Conservation (phyloP, 805 yeast genomes). For the Kregervanrija delftensis region DNA sequence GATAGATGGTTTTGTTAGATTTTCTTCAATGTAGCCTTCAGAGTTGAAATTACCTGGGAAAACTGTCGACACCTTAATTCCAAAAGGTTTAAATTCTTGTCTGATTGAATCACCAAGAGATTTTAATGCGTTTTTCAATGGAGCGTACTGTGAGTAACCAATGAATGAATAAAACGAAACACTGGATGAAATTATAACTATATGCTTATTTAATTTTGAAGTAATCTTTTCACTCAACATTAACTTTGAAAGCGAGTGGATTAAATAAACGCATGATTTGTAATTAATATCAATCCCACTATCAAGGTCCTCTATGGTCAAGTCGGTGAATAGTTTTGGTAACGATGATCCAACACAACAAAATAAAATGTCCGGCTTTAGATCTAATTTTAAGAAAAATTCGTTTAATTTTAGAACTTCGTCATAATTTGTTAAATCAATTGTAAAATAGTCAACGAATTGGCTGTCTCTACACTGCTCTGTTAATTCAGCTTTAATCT, state of each 20-base stretch:
- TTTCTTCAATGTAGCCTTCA: conserved; percentile 82
- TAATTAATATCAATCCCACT: conserved; percentile 66
- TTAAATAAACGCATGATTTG: conserved; percentile 59
- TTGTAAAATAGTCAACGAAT: conserved; percentile 38
- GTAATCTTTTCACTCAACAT: conserved; percentile 4
- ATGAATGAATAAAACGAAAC: conserved; percentile 81
- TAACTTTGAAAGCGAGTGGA: conserved; percentile 51
- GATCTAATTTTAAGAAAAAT: conserved; percentile 18
- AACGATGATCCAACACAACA: conserved; percentile 86
- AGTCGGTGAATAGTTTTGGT: conserved; percentile 72
- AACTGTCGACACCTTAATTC: conserved; percentile 64
- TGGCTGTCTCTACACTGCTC: not conserved
- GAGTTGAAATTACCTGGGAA: conserved; percentile 87
- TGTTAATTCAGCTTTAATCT: conserved; percentile 34
- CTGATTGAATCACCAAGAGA: conserved; percentile 70
- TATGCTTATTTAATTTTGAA: conserved; percentile 34
- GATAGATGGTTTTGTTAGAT: conserved; percentile 77
- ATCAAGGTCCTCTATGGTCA: conserved; percentile 50
- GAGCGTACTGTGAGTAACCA: conserved; percentile 89
- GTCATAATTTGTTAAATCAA: conserved; percentile 59
- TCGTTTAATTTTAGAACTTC: conserved; percentile 33
- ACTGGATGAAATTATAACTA: conserved; percentile 66
- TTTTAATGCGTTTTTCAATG: conserved; percentile 76
- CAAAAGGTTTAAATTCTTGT: conserved; percentile 69
- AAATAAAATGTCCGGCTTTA: conserved; percentile 62